Percentiles rank a stretch among this genome's conserved stretches.
Evolutionary conservation across 2,329 filamentous ascomycete genomes (phyloP).

Genomic region (Fulvia fulva): DNA sequence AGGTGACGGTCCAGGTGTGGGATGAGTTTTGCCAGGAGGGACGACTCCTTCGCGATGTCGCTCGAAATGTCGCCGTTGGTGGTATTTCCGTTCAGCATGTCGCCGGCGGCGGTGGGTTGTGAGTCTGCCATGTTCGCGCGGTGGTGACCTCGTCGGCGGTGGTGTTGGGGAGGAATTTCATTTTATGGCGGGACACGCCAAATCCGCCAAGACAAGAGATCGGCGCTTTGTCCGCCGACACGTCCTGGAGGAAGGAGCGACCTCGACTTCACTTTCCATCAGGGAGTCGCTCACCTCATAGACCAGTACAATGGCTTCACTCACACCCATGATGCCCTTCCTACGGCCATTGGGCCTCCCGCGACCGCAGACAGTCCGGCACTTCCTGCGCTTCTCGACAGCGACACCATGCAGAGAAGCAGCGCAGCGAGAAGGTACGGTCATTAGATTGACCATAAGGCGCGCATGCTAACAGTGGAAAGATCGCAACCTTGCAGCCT

Average conservation of each 20-base stretch:
- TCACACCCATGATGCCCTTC: constrained; percentile 37
- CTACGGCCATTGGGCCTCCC: constrained; percentile 40
- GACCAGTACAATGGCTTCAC: constrained; percentile 32
- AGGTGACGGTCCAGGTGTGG: constrained; percentile 91
- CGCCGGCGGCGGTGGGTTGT: constrained; percentile 5
- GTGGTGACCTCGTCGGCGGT: constrained; percentile 1
- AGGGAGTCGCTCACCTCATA: constrained; percentile 5
- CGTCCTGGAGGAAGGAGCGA: neutral
- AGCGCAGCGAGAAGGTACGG: constrained; percentile 29
- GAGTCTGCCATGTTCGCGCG: constrained; percentile 5
- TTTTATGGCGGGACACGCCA: neutral
- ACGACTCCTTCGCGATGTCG: constrained; percentile 61
- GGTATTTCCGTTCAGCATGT: constrained; percentile 9
- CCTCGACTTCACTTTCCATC: neutral
- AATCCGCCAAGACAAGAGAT: neutral
- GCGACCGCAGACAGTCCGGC: constrained; percentile 34
- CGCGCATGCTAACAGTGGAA: constrained; percentile 1
- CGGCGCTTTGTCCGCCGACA: neutral
- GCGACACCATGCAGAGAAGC: constrained; percentile 23
- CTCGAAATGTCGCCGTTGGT: constrained; percentile 34
- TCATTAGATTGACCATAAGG: constrained; percentile 4
- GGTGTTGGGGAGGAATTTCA: neutral
- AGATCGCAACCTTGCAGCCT: constrained; percentile 35
- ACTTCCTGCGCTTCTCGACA: constrained; percentile 41
- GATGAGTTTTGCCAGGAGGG: constrained; percentile 83